phyloP scores from a whole-genome alignment of 805 yeast species.

The Torulaspora delbrueckii region DNA sequence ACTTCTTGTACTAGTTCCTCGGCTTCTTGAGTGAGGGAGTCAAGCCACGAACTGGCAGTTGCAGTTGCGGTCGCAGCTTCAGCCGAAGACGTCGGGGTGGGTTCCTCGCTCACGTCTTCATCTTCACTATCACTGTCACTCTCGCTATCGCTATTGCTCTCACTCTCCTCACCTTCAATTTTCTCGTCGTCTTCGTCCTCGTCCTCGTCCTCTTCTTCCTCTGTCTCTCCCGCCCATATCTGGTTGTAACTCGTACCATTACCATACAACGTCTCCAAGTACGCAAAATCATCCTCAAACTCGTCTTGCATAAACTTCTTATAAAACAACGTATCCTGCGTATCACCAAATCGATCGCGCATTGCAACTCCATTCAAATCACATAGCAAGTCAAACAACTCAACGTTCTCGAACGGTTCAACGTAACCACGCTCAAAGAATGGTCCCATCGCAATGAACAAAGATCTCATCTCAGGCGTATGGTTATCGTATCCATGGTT shows the following conservation, averaged over 20 bases:
- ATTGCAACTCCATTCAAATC: slow-evolving; percentile 46
- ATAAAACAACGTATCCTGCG: slow-evolving; percentile 36
- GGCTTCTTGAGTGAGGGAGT: slow-evolving; percentile 18
- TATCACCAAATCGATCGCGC: slow-evolving; percentile 42
- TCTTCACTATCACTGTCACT: neutral
- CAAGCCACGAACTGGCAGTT: slow-evolving; percentile 7
- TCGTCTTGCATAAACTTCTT: slow-evolving; percentile 43
- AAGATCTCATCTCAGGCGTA: slow-evolving; percentile 74
- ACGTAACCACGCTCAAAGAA: slow-evolving; percentile 45
- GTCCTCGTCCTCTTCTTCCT: slow-evolving; percentile 14
- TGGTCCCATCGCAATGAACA: slow-evolving; percentile 80
- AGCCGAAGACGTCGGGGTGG: neutral
- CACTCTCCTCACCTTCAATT: neutral
- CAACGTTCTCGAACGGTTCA: slow-evolving; percentile 65
- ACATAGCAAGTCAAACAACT: slow-evolving; percentile 71
- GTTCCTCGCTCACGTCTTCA: neutral
- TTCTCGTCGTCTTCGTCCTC: slow-evolving; percentile 3
- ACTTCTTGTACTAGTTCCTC: slow-evolving; percentile 28
- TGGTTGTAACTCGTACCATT: slow-evolving; percentile 17
- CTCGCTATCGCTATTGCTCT: neutral
- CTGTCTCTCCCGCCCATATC: slow-evolving; percentile 24
- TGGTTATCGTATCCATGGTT: slow-evolving; percentile 82
- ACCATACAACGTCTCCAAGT: slow-evolving; percentile 12
- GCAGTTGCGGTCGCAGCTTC: slow-evolving; percentile 6
- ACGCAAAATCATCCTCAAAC: slow-evolving; percentile 45